Conservation (phyloP, 768 basidiomycete genomes). For the Phylloporus arenicola region DNA sequence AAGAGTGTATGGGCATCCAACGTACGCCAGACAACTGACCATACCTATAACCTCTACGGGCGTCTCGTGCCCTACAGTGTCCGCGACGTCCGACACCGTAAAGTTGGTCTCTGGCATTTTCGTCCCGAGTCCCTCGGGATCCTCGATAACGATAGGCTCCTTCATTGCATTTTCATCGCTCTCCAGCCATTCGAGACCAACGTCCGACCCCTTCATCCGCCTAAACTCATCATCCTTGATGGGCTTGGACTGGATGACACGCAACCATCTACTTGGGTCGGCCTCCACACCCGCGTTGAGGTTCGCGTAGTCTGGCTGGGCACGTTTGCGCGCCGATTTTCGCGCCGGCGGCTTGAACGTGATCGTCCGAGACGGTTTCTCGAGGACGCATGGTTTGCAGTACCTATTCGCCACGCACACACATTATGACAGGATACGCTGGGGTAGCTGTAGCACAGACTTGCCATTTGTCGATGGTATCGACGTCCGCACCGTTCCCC, state of each 20-base stretch:
- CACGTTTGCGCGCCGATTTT: slow-evolving; percentile 73
- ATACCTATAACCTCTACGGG: slow-evolving; percentile 90
- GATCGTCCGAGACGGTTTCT: slow-evolving; percentile 57
- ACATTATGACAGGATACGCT: slow-evolving; percentile 10
- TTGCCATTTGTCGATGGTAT: slow-evolving; percentile 75
- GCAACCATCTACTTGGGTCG: slow-evolving; percentile 59
- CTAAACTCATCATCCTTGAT: slow-evolving; percentile 61
- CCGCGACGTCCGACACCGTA: slow-evolving; percentile 75
- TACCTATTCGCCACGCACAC: slow-evolving; percentile 45
- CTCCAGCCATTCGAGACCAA: slow-evolving; percentile 73
- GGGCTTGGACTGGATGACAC: slow-evolving; percentile 61
- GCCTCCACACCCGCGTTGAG: slow-evolving; percentile 60
- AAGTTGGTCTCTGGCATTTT: slow-evolving; percentile 73
- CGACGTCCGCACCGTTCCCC: slow-evolving; percentile 58
- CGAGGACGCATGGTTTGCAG: slow-evolving; percentile 57
- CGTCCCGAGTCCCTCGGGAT: slow-evolving; percentile 82
- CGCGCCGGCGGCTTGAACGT: slow-evolving; percentile 75
- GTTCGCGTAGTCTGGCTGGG: slow-evolving; percentile 74
- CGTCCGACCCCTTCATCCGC: slow-evolving; percentile 59
- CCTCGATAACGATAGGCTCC: slow-evolving; percentile 79
- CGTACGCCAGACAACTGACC: slow-evolving; percentile 13
- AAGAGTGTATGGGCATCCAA: slow-evolving; percentile 1
- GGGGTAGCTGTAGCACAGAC: slow-evolving; percentile 21
- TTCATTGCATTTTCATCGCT: slow-evolving; percentile 66
- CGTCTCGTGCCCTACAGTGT: slow-evolving; percentile 69